Evolutionary conservation across 768 basidiomycete species (phyloP), one percentile per base, ranked within the genome.

Genomic region (Boletus huronensis): DNA sequence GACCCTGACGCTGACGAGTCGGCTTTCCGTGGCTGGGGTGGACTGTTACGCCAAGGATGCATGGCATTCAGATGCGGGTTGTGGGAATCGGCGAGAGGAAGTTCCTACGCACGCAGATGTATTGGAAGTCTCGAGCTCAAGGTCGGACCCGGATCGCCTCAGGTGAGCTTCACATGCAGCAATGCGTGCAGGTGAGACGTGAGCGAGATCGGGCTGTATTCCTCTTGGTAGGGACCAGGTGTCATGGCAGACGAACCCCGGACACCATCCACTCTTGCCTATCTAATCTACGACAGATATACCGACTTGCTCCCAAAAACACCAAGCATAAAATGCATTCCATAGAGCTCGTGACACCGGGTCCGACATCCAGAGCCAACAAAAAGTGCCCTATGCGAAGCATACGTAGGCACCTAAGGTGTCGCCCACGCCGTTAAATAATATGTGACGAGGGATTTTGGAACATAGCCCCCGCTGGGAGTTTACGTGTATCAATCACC

Each of bases 81-180:
- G 58, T 50, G 53, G 46, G 54, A 62, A 64, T 36, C 29, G 28
- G 48, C 21, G 38, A 48, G 31, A 10, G 11, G 29, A 40, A 42
- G 23, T n/a, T 38, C n/a, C 42, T n/a, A 58, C 58, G 61, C 40
- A 66, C 52, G 35, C 28, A 60, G 16, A 45, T 53, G 28, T 47
- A 29, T 48, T 49, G 40, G 29, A 52, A 41, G 41, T 21, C 29
- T 28, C 7, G 14, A 53, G 48, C 36, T 64, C 53, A 26, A 46
- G 47, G 52, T 43, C 26, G 39, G 32, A 48, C 25, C 28, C 41
- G 40, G 32, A 34, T 40, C 36, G 53, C 25, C 64, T 64, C 64
- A 66, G 51, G 54, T 66, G 64, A 64, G 64, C 47, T 54, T 64
- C 28, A 3, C 48, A n/a, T 45, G 48, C 64, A 63, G 55, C 11